Conservation (phyloP, 1,284 basidiomycete genomes). For the Fomitopsis betulina region DNA sequence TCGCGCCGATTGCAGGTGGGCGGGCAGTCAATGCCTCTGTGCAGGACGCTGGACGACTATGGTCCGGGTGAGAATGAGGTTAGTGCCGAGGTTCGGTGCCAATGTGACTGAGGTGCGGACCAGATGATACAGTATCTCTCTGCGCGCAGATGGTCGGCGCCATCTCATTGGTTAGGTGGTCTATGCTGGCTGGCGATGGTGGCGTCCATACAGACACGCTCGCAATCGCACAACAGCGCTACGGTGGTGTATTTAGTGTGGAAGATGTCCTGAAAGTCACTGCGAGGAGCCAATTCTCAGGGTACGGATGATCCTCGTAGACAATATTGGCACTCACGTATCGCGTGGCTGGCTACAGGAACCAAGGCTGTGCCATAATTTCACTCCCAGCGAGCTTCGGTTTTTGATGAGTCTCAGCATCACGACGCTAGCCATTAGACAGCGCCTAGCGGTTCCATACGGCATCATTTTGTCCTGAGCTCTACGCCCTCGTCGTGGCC, state of each 20-base stretch:
- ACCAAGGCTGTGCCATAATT: neutral
- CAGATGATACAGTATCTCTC: no score
- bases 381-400: neutral
- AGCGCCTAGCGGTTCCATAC: neutral
- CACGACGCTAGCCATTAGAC: neutral
- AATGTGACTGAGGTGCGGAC: no score
- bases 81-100: no score
- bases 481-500: neutral
- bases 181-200: no score
- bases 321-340: neutral
- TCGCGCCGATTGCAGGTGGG: neutral
- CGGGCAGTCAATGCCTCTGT: neutral
- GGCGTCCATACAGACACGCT: no score
- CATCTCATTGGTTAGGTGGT: no score
- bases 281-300: neutral
- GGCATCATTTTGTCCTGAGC: neutral
- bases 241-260: no score
- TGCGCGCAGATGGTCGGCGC: no score
- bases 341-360: neutral
- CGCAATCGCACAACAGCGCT: no score
- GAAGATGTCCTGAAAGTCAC: neutral
- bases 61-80: no score
- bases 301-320: neutral
- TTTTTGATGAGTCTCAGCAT: neutral
- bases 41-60: no score